A percentile compares a stretch with the other conserved stretches of the same genome.
Conservation (phyloP, 129 eudicot genomes). For the Tagetes erecta region DNA sequence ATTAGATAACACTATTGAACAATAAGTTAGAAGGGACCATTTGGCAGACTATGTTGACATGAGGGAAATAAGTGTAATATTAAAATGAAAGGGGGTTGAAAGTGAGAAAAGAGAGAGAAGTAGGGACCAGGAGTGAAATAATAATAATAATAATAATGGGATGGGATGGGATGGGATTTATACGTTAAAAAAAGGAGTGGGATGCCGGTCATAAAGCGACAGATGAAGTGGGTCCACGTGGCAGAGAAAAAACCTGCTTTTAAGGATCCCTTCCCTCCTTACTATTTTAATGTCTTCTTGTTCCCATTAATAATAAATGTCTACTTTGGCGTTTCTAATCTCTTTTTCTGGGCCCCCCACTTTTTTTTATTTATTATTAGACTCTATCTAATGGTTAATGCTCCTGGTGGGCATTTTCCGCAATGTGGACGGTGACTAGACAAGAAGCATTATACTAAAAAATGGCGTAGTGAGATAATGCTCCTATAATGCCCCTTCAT, state of each 20-base stretch:
- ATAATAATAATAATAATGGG: background rate
- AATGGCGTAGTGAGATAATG: no score
- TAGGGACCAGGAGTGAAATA: conserved; percentile 23
- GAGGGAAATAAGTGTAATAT: conserved; percentile 2
- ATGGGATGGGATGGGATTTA: background rate
- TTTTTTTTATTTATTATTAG: background rate
- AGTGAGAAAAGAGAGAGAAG: background rate
- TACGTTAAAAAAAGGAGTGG: conserved; percentile 26
- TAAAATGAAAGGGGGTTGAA: background rate
- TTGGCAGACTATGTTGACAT: conserved; percentile 14
- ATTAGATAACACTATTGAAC: no score
- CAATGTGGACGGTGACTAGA: no score
- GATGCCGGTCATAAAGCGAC: conserved; percentile 59
- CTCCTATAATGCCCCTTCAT: no score
- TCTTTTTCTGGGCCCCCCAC: conserved; percentile 17
- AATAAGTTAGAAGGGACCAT: background rate
- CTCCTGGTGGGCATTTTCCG: no score
- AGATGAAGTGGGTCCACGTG: conserved; percentile 35
- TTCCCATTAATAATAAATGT: conserved; percentile 33
- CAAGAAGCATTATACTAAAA: no score
- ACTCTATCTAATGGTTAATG: no score
- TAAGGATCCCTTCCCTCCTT: conserved; percentile 36
- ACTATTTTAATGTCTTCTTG: conserved; percentile 30
- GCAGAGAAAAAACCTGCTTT: conserved; percentile 33
- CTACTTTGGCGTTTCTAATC: conserved; percentile 41